Evolutionary conservation across 306 rosid species (phyloP).

Genomic region (Acacia crassicarpa): DNA sequence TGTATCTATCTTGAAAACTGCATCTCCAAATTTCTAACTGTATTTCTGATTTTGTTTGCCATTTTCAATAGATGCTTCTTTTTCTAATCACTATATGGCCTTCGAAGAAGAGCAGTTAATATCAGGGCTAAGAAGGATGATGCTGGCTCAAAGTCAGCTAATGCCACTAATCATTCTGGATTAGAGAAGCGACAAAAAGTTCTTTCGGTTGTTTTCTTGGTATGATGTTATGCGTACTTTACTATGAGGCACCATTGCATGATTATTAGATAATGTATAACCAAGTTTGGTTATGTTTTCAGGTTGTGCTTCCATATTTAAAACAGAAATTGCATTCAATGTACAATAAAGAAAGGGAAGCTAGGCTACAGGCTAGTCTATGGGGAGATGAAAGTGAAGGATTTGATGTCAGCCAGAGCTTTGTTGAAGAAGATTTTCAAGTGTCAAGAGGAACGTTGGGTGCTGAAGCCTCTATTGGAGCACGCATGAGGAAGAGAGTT

Average conservation of each 20-base stretch:
- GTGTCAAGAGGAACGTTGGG: too few species aligned
- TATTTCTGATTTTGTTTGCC: neutral
- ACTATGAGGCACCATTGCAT: neutral
- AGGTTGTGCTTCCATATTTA: too few species aligned
- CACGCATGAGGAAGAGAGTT: too few species aligned
- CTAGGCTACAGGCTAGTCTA: too few species aligned
- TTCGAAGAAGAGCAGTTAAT: slow-evolving; percentile 75
- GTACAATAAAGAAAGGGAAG: too few species aligned
- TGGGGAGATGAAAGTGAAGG: too few species aligned
- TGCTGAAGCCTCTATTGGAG: slow-evolving; percentile 46
- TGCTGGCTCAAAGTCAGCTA: slow-evolving; percentile 28
- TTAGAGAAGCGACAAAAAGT: slow-evolving; percentile 69
- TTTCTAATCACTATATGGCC: slow-evolving; percentile 68
- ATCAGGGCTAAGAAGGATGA: slow-evolving; percentile 44
- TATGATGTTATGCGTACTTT: slow-evolving; percentile 27
- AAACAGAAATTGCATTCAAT: too few species aligned
- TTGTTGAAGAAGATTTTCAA: too few species aligned
- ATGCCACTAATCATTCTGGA: slow-evolving; percentile 42
- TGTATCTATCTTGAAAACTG: neutral
- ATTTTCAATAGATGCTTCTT: slow-evolving; percentile 73
- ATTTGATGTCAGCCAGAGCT: too few species aligned
- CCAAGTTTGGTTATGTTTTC: too few species aligned
- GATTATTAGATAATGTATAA: too few species aligned
- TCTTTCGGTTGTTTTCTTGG: slow-evolving; percentile 81
- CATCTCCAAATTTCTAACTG: neutral